Evolutionary conservation across 352 stramenopile genomes (phyloP), one percentile per base, ranked within the genome.

Genomic region (Elongisporangium prolatum): DNA sequence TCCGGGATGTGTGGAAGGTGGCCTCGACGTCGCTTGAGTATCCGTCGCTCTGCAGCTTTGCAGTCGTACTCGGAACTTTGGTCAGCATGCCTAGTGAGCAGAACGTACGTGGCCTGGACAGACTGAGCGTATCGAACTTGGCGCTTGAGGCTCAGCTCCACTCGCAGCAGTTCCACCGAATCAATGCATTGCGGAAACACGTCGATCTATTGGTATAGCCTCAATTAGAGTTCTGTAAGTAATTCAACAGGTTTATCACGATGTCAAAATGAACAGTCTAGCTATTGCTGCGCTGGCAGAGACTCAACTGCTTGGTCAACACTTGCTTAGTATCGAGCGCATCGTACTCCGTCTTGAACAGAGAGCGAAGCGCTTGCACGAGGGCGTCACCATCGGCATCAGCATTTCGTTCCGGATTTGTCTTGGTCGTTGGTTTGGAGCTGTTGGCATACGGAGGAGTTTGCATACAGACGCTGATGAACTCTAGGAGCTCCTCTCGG

Each of bases 271-370:
- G 24, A 34, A 34, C 24, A 34, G 24, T 34, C 47, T n/a, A 50
- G 14, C 49, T 22, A 6, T 24, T 44, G 65, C 50, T 67, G 54
- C 24, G 59, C 48, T 14, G 48, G 44, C 49, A 54, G 50, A 56
- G 60, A 25, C 60, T 59, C 24, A 84, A 52, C 28, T 83, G 68
- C 11, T 71, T 69, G 11, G 70, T 76, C 18, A 89, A 68, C 47
- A 64, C 48, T 18, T 84, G 65, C 14, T 81, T 82, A 2, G 69
- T 56, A 58, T 89, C 80, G 28, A 70, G 68, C 20, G 70, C 64
- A 17, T 83, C 74, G 50, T 74, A 80, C 50, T 89, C 80, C 37
- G 65, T 60, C 16, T 70, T 55, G 21, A 88, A 81, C 3, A 88
- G 61, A 50, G 57, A 20, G 8, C 56, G 54, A 47, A 89, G 57